Base-by-base conservation (phyloP, 768 basidiomycete genomes). In the Calocera viscosa region DNA sequence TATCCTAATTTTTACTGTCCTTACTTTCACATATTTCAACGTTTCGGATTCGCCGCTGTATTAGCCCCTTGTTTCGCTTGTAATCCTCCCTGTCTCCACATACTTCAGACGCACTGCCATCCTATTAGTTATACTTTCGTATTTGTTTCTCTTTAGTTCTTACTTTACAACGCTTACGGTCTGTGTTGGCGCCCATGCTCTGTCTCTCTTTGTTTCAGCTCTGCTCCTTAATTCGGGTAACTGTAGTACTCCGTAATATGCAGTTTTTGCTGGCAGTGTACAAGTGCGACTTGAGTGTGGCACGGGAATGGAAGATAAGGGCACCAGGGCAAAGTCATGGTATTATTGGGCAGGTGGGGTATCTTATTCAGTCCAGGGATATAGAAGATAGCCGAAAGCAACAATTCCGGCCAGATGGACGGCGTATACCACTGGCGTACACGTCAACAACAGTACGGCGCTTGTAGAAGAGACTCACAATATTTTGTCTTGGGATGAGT, bases 331-430 rank as follows among this genome's bases (percentile, higher is more conserved):
- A 38, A 38, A 14, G 14, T 38, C 35, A 14, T 38, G 35, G 14
- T 38, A 38, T 38, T 38, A 38, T 38, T 38, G 7, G 35, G 14
- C 35, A 14, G 5, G 7, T 38, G 35, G 7, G 35, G 35, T 38
- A 38, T 38, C 5, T 38, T 14, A 38, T 38, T 38, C 7, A 8
- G 85, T 84, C 85, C 84, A 86, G 12, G 76, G 71, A n/a, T 72
- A 69, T 12, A 90, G 77, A n/a, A 80, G 77, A 64, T 74, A 82
- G 7, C 78, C 71, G 71, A 91, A 91, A 0, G 78, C 82, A 0
- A 78, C 74, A 12, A 91, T 79, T 0, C 91, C 91, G 1, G 79
- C 35, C 12, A 83, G 7, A 74, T 93, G 90, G 19, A 80, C 77
- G 0, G 74, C 34, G 32, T 79, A 72, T 40, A 91, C 85, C 0